These are phyloP conservation scores for Phycomyces nitens DNA, from an alignment of 192 early-diverging fungal species.

Conservation along the genomic window DNA sequence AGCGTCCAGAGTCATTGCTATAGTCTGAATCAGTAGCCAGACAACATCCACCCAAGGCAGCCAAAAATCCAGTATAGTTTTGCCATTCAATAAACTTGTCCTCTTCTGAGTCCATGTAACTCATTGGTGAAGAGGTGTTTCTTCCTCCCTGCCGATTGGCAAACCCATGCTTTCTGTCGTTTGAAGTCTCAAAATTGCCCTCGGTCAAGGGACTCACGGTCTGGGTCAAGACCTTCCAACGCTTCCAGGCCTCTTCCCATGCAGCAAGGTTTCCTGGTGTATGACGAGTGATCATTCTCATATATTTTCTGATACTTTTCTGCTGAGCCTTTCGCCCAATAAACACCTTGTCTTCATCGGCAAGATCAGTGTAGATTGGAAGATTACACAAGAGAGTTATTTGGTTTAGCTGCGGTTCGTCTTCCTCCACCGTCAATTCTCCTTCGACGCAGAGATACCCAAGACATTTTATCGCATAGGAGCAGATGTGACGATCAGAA, in stretches of 20 bases:
- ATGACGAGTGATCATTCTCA: constrained; percentile 55
- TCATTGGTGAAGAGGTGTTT: not conserved
- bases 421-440: constrained; percentile 56
- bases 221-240: constrained; percentile 60
- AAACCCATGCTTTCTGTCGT: not conserved
- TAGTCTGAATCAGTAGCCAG: constrained; percentile 16
- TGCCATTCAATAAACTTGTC: constrained; percentile 53
- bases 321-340: constrained; percentile 65
- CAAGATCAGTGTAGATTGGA: constrained; percentile 59
- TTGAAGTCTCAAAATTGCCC: constrained; percentile 1
- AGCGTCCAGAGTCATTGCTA: not conserved
- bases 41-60: constrained; percentile 69
- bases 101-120: constrained; percentile 10
- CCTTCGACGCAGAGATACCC: constrained; percentile 63
- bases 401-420: constrained; percentile 32
- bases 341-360: constrained; percentile 2
- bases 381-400: constrained; percentile 61
- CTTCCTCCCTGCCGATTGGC: too few relatives aligned
- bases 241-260: constrained; percentile 74
- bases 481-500: constrained; percentile 58
- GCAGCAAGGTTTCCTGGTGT: constrained; percentile 73
- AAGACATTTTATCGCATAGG: constrained; percentile 55
- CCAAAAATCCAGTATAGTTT: constrained; percentile 78
- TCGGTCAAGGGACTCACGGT: constrained; percentile 6
- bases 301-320: constrained; percentile 60